These are phyloP conservation scores for Alloascoidea africana DNA, from an alignment of 805 yeast species.

Conservation along the genomic window DNA sequence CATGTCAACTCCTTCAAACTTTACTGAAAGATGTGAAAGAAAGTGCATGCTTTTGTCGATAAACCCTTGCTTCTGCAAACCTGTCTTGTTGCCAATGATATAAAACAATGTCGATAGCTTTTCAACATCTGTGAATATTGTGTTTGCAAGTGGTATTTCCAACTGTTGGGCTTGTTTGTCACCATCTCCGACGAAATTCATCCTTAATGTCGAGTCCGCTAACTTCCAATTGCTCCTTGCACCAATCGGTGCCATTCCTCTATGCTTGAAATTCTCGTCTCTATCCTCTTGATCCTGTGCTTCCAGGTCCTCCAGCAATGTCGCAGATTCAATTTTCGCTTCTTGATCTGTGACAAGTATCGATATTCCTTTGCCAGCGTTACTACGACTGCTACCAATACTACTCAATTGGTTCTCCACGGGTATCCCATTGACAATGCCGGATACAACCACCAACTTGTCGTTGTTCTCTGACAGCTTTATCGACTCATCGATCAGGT, in stretches of 20 bases:
- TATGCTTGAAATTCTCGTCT: neutral
- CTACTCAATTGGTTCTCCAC: neutral
- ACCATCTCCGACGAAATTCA: no score
- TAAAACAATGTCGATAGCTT: constrained; percentile 1
- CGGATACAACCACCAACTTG: neutral
- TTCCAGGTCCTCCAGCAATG: neutral
- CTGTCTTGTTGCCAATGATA: neutral
- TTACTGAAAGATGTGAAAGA: no score
- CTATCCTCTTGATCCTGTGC: neutral
- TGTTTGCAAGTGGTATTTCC: neutral
- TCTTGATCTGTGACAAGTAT: neutral
- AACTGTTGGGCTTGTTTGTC: neutral
- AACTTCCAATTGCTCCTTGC: neutral
- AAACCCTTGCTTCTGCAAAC: no score
- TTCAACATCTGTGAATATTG: neutral
- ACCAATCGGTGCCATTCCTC: neutral
- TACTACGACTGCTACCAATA: neutral
- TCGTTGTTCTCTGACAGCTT: neutral
- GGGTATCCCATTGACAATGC: neutral
- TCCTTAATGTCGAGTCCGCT: neutral
- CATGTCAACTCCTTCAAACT: no score
- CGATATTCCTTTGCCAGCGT: no score
- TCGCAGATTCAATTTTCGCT: neutral
- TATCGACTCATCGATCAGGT: constrained; percentile 1
- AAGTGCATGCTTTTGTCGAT: no score